Evolutionary conservation across 1,284 basidiomycete genomes (phyloP), one percentile per base, ranked within the genome.

Genomic region (Fomes fomentarius): DNA sequence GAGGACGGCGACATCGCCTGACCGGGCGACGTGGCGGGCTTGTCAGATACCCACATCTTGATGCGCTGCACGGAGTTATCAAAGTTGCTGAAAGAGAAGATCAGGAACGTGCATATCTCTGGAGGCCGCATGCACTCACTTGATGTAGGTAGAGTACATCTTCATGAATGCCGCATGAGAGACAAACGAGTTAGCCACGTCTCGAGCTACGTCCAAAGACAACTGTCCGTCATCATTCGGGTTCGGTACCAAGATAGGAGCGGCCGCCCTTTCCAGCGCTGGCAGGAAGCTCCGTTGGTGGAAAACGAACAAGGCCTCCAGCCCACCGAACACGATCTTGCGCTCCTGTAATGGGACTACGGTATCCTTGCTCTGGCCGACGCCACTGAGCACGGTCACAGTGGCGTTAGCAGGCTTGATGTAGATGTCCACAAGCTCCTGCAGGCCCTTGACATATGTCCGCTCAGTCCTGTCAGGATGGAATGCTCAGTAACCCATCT

Each of bases 71-170:
- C 82, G 2, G 94, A 91, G 66, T 89, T 93, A 70, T 97, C 94
- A 71, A 96, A 96, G 70, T 96, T 94, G 73, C 92, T 93, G 63
- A 31, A 54, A 31, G 53, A 31, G 34, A 34, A 49, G 31, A 54
- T 63, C 37, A 61, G 41, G 43, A 4, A 17, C 47, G 15, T n/a
- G 21, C 40, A n/a, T 14, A 22, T 42, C 8, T 31, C 54, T 43
- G 50, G 56, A 41, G 53, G 12, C 14, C 40, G 19, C n/a, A 17
- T 12, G 49, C 25, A 79, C 91, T 69, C 69, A 93, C 91, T 96
- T 97, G 79, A 96, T 96, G 71, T 96, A 98, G 35, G 90, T 91
- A 44, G 93, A 95, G 72, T 98, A 98, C 88, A 98, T 94, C 75
- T 82, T 93, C 92, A 98, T 93, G 77, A 96, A 96, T 8, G 94